phyloP scores from a whole-genome alignment of 202 grass and related monocot genomes.

The Tripidium arundinaceum region DNA sequence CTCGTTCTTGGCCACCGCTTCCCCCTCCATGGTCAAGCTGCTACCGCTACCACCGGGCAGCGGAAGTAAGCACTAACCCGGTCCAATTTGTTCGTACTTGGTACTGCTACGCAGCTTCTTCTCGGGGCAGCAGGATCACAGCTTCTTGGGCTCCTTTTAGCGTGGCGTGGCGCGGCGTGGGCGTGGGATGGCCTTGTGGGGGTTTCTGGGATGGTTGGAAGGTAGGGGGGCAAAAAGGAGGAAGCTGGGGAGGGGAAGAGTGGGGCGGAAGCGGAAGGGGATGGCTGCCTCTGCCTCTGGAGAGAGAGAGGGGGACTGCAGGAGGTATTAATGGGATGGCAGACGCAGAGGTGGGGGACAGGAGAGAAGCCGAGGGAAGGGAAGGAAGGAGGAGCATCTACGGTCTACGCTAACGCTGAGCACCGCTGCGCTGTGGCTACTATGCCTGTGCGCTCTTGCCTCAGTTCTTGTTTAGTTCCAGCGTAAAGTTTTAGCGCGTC shows the following conservation, averaged over 20 bases:
- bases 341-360: slow-evolving; percentile 1
- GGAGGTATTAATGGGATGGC: slow-evolving; percentile 47
- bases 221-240: slow-evolving; percentile 60
- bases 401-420: background rate
- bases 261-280: background rate
- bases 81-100: slow-evolving; percentile 17
- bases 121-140: slow-evolving; percentile 20
- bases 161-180: background rate
- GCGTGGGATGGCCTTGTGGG: background rate
- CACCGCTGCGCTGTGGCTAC: background rate
- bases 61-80: background rate
- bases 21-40: slow-evolving; percentile 39
- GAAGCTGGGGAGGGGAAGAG: slow-evolving; percentile 13
- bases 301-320: slow-evolving; percentile 5
- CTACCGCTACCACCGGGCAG: background rate
- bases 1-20: slow-evolving; percentile 44
- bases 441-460: background rate
- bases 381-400: background rate
- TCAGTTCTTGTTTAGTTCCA: no score
- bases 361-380: slow-evolving; percentile 1
- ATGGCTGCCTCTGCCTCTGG: slow-evolving; percentile 7
- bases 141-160: slow-evolving; percentile 36
- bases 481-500: no score
- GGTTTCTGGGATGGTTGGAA: slow-evolving; percentile 38
- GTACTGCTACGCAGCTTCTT: slow-evolving; percentile 29